Base-by-base conservation (phyloP, 2,329 filamentous ascomycete species). In the Pezicula radicicola region DNA sequence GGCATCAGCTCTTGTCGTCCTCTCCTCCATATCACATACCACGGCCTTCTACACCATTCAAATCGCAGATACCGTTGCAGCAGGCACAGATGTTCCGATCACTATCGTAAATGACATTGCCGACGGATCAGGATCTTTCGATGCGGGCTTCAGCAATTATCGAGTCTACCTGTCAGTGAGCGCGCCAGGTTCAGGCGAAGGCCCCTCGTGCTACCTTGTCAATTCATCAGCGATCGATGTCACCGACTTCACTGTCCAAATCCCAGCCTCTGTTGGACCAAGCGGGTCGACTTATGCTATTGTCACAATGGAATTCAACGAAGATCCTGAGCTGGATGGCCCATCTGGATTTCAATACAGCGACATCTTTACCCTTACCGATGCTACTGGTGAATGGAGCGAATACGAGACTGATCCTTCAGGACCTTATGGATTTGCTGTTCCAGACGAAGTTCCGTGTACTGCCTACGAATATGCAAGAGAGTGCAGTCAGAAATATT, bases 111-210 rank as follows among this genome's bases (percentile, higher is more conserved):
- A 64, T 49, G 48, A 49, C 33, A 6, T 49, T n/a, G 16, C 40
- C 2, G 10, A 25, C 16, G 48, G 48, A 10, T 9, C 12, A 30
- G 67, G 72, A 49, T 66, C 64, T 46, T 53, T 54, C 47, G 61
- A 62, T 48, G 54, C 60, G 35, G 54, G 57, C 30, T 57, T 46
- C 27, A 43, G 49, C 39, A 50, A 57, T 33, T 70, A 65, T 58
- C 58, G 66, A 42, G 57, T 69, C 45, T 70, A 66, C 53, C 64
- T 70, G 19, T 63, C 65, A 18, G 66, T 64, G 16, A 60, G 62
- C 1, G 60, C 67, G 10, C 56, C 66, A 6, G 66, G 65, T 41
- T 62, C 55, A 51, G 62, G 55, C 12, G 54, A 63, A 28, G 66
- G 66, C 6, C 67, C 66, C 25, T 61, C 60, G 8, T 70, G 66